Percentiles rank a stretch among this genome's conserved stretches.
phyloP scores from a whole-genome alignment of 2,329 filamentous ascomycete species.

The Epicoccum sorghinum region DNA sequence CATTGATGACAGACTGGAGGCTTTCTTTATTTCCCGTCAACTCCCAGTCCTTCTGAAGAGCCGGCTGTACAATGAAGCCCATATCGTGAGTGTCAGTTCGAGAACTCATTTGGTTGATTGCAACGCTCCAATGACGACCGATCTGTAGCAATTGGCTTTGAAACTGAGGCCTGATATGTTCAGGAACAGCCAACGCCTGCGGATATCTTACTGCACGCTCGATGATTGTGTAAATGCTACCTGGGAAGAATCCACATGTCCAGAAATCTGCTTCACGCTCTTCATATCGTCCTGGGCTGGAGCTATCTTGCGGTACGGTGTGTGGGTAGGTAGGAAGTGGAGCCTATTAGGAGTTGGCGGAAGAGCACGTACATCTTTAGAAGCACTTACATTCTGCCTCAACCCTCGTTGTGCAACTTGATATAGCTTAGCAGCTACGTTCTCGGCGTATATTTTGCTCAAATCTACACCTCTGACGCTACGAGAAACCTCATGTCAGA shows the following conservation, averaged over 20 bases:
- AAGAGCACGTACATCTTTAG: background rate
- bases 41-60: constrained; percentile 56
- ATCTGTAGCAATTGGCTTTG: constrained; percentile 33
- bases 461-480: constrained; percentile 38
- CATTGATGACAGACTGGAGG: constrained; percentile 50
- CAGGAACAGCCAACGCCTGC: constrained; percentile 28
- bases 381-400: constrained; percentile 25
- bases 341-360: constrained; percentile 17
- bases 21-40: constrained; percentile 51
- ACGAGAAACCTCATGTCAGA: background rate
- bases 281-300: constrained; percentile 35
- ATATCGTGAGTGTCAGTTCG: constrained; percentile 61
- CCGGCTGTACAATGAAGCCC: constrained; percentile 60
- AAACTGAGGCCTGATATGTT: constrained; percentile 23
- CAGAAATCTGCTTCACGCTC: constrained; percentile 46
- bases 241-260: constrained; percentile 47
- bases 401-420: constrained; percentile 41
- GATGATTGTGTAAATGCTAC: constrained; percentile 41
- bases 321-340: constrained; percentile 41
- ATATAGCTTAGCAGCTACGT: constrained; percentile 38
- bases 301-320: constrained; percentile 39
- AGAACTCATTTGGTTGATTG: constrained; percentile 41
- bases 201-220: constrained; percentile 42
- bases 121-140: constrained; percentile 40
- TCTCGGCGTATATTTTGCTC: constrained; percentile 37